phyloP scores from a whole-genome alignment of 345 rosid species.

The Raphanus raphanistrum region DNA sequence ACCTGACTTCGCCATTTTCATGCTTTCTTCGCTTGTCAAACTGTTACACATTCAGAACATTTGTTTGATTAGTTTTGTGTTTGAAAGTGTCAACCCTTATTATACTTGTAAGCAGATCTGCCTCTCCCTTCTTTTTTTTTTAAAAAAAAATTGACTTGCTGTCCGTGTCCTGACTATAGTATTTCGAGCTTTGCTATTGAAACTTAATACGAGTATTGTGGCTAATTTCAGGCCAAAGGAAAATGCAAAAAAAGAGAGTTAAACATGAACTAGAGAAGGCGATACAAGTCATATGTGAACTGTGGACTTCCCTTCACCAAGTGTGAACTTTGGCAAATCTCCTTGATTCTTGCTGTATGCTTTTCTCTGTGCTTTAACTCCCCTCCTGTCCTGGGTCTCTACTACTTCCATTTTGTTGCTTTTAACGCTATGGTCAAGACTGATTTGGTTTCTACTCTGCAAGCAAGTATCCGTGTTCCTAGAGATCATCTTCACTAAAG shows the following conservation, averaged over 20 bases:
- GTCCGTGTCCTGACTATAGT: constrained; percentile 4
- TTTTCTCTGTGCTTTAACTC: constrained; percentile 8
- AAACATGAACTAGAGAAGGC: constrained; percentile 70
- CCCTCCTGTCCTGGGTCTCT: not conserved
- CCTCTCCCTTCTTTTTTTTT: not conserved
- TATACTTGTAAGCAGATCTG: not conserved
- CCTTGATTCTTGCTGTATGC: constrained; percentile 4
- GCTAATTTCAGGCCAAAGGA: constrained; percentile 62
- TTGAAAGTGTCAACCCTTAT: not conserved
- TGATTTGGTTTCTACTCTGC: constrained; percentile 66
- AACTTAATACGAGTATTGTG: not conserved
- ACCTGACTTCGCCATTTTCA: not conserved
- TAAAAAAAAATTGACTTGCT: not conserved
- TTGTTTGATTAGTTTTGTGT: not conserved
- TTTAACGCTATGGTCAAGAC: constrained; percentile 75
- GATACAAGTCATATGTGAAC: constrained; percentile 79
- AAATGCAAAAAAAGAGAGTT: constrained; percentile 46
- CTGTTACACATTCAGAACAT: not conserved
- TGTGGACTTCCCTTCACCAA: constrained; percentile 84
- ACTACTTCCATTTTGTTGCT: constrained; percentile 65
- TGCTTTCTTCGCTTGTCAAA: not conserved
- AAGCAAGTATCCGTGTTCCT: constrained; percentile 64
- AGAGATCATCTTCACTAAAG: constrained; percentile 76
- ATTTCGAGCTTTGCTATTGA: constrained; percentile 4
- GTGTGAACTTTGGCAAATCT: constrained; percentile 48